Percentiles rank a stretch among this genome's conserved stretches.
Evolutionary conservation across 768 basidiomycete species (phyloP).

Genomic region (Collybia sordida): DNA sequence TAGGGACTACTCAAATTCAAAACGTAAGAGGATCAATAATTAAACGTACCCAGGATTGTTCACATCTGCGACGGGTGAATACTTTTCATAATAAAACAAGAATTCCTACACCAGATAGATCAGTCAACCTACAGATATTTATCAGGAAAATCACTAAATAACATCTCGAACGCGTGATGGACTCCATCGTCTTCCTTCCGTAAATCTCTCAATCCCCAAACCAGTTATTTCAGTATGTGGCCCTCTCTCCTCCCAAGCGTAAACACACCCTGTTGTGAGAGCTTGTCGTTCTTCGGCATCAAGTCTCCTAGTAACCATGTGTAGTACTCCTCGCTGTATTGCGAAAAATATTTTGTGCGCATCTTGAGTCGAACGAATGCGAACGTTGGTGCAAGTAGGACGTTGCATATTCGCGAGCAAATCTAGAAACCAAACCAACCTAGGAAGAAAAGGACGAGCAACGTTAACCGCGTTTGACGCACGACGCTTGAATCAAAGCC

Average conservation of each 20-base stretch:
- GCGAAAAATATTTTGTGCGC: constrained; percentile 83
- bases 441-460: constrained; percentile 6
- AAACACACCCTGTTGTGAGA: constrained; percentile 53
- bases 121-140: constrained; percentile 8
- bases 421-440: neutral
- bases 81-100: constrained; percentile 83
- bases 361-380: constrained; percentile 75
- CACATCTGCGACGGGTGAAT: constrained; percentile 45
- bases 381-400: constrained; percentile 70
- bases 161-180: constrained; percentile 84
- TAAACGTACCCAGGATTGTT: constrained; percentile 39
- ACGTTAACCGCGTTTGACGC: neutral
- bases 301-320: constrained; percentile 74
- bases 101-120: constrained; percentile 57
- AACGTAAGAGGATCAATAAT: neutral
- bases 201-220: constrained; percentile 82
- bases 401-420: constrained; percentile 51
- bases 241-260: constrained; percentile 75
- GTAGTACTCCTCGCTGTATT: constrained; percentile 58
- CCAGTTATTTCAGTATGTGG: constrained; percentile 75
- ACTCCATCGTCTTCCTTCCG: constrained; percentile 82
- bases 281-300: constrained; percentile 74
- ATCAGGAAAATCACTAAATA: constrained; percentile 30
- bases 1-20: neutral
- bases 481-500: constrained; percentile 7